A percentile compares a stretch with the other conserved stretches of the same genome.
Conservation (phyloP, 306 rosid genomes). For the Corylus americana region DNA sequence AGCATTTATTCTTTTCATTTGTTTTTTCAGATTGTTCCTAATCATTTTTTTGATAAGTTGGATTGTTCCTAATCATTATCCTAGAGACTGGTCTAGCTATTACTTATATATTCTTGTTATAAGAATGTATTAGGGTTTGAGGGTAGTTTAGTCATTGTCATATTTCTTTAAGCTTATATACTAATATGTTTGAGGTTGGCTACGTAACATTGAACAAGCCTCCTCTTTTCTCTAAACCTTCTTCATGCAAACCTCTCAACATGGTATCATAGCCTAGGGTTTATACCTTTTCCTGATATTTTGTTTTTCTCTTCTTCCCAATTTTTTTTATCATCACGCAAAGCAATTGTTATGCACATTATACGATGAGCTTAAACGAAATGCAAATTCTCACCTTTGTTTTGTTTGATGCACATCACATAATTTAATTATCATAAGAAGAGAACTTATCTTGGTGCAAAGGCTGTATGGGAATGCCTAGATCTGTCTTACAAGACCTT, state of each 20-base stretch:
- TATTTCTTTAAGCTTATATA: no score
- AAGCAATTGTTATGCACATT: neutral
- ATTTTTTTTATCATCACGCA: neutral
- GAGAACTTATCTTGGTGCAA: neutral
- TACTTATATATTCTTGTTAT: neutral
- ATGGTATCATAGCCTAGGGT: no score
- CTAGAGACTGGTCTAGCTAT: conserved; percentile 3
- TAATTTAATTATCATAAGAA: neutral
- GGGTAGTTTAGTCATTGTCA: no score
- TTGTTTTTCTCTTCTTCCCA: no score
- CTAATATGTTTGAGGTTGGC: no score
- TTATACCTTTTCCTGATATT: no score
- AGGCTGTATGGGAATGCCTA: neutral
- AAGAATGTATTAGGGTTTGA: no score
- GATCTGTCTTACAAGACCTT: conserved; percentile 1
- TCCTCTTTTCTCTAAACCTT: no score
- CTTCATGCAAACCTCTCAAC: no score
- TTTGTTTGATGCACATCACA: neutral
- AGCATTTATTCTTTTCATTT: conserved; percentile 18
- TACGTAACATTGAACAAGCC: no score
- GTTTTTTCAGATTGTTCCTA: conserved; percentile 13
- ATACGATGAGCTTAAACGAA: neutral
- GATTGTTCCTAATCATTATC: conserved; percentile 15
- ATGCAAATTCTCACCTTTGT: neutral
- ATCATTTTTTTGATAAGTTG: neutral